These are phyloP conservation scores for Silene coronaria DNA, from an alignment of 179 eudicot species.

Conservation along the genomic window DNA sequence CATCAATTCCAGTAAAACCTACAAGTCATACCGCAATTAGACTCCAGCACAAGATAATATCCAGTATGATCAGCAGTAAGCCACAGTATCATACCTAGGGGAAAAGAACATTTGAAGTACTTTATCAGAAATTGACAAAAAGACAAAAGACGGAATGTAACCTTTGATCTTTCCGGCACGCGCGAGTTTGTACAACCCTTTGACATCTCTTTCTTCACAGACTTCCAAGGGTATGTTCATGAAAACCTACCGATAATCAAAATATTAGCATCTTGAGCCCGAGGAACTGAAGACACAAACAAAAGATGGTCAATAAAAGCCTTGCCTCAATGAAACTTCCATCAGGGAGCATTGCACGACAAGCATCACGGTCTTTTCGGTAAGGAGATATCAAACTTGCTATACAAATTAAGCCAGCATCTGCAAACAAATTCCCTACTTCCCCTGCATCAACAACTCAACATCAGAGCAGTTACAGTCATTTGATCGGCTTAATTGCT, in stretches of 20 bases:
- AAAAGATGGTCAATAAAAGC: slow-evolving; percentile 6
- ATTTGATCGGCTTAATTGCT: too few relatives aligned
- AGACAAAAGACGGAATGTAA: slow-evolving; percentile 10
- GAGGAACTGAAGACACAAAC: background rate
- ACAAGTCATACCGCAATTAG: slow-evolving; percentile 11
- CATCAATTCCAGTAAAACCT: slow-evolving; percentile 97
- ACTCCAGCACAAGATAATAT: background rate
- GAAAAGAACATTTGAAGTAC: background rate
- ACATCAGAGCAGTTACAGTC: background rate
- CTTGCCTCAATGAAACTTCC: slow-evolving; percentile 67
- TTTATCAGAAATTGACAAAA: background rate
- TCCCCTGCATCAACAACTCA: slow-evolving; percentile 46
- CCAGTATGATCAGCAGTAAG: background rate
- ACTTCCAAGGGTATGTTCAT: slow-evolving; percentile 79
- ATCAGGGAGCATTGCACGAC: slow-evolving; percentile 72
- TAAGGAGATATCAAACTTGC: slow-evolving; percentile 95
- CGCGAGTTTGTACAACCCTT: slow-evolving; percentile 95
- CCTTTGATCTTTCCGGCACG: slow-evolving; percentile 94
- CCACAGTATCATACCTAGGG: background rate
- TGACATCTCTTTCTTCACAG: slow-evolving; percentile 82
- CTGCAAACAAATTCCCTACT: slow-evolving; percentile 79
- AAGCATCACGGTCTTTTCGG: slow-evolving; percentile 82
- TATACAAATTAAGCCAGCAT: slow-evolving; percentile 81
- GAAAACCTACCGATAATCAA: slow-evolving; percentile 48
- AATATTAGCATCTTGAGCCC: slow-evolving; percentile 10